Percentiles rank a stretch among this genome's conserved stretches.
phyloP scores from a whole-genome alignment of 768 basidiomycete genomes.

The Leucosporidium creatinivorum region DNA sequence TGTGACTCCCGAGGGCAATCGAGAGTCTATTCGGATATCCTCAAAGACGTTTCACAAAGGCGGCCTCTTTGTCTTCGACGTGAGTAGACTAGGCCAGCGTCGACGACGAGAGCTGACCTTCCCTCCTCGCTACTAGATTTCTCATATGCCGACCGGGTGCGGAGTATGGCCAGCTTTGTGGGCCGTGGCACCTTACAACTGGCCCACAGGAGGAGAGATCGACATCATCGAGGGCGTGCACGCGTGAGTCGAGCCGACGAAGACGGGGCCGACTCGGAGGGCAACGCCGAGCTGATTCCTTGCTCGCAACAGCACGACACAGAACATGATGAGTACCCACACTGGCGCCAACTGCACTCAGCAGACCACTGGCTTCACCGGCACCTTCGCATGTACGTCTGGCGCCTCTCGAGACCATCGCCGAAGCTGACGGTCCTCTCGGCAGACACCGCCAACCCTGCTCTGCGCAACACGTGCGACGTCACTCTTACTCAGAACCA shows the following conservation, averaged over 20 bases:
- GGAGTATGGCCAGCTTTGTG: conserved; percentile 11
- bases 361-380: conserved; percentile 5
- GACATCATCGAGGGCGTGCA: conserved; percentile 21
- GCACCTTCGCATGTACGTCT: not conserved
- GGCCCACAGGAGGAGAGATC: conserved; percentile 14
- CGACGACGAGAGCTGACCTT: too few species aligned
- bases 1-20: too few species aligned
- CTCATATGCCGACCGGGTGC: conserved; percentile 5
- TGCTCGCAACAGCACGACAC: not conserved
- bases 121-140: not conserved
- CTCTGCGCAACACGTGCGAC: conserved; percentile 5
- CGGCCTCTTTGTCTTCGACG: conserved; percentile 13
- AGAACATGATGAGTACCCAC: conserved; percentile 9
- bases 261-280: too few species aligned
- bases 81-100: too few species aligned
- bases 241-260: not conserved
- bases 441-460: conserved; percentile 3
- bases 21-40: too few species aligned
- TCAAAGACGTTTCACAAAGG: not conserved
- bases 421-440: too few species aligned
- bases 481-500: not conserved
- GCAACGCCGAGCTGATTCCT: too few species aligned
- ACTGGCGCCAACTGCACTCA: conserved; percentile 1
- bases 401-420: too few species aligned
- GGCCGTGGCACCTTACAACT: conserved; percentile 1